Evolutionary conservation across 1,139 yeast species (phyloP), one percentile per base, ranked within the genome.

Genomic region (Torulaspora pretoriensis): DNA sequence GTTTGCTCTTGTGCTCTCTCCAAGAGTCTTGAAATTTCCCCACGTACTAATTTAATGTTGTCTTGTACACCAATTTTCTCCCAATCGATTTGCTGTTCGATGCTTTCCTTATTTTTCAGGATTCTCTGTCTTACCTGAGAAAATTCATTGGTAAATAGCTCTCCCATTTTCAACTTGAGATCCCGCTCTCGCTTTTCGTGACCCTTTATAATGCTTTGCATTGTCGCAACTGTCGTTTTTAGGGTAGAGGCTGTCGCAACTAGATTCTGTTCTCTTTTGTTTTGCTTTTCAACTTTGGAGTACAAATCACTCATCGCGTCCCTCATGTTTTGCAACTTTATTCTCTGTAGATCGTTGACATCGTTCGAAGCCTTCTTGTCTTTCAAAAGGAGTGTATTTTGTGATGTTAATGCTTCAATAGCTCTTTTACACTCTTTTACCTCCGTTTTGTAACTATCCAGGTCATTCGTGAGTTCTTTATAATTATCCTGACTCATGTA

Each of bases 401-500:
- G 72, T 28, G 63, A 59, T 25, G 56, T 57, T 26, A 71, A 46
- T 4, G 61, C 57, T 23, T 70, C 73, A 12, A 64, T 64, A 10
- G 61, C 61, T 39, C 74, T 55, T 42, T 66, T 60, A 13, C 65
- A 58, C 50, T 75, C 80, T 29, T 68, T 69, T 6, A 72, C 63
- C 51, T 74, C 77, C 4, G 71, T 71, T 38, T 70, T 72, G 39
- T 68, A 65, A 46, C 69, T 73, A 48, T 73, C 75, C 16, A 71
- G 60, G 43, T 72, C 74, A 44, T 68, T 68, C 47, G 75, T 68
- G 28, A 81, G 51, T 29, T 71, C 73, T 40, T 73, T 72, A 55
- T 80, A 80, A 55, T 80, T 80, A 6, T 68, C 72, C 39, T 78
- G 79, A 53, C 79, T 78, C 72, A 83, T 63, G 60, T 70, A 80